Conservation (phyloP, 495 filamentous ascomycete species). For the Penicillium atrosanguineum region DNA sequence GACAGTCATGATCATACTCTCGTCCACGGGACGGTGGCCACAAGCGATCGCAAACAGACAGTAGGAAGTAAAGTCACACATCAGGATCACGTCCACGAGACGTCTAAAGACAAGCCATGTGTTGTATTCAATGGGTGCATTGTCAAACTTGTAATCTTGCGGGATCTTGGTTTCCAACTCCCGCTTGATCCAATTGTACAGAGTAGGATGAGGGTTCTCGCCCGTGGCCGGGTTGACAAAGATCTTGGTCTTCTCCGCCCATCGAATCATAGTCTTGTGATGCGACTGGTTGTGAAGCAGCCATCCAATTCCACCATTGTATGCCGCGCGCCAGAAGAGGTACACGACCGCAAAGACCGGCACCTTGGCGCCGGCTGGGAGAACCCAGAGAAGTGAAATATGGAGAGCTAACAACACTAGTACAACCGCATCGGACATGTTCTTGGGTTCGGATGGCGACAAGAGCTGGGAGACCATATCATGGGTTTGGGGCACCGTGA, state of each 20-base stretch:
- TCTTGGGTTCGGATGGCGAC: conserved; percentile 94
- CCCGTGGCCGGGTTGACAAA: conserved; percentile 81
- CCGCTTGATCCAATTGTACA: conserved; percentile 78
- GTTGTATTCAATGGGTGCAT: conserved; percentile 95
- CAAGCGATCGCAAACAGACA: conserved; percentile 93
- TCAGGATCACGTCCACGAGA: conserved; percentile 91
- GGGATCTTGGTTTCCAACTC: conserved; percentile 95
- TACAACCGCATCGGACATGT: conserved; percentile 78
- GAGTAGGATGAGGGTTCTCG: conserved; percentile 72
- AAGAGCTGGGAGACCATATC: conserved; percentile 98
- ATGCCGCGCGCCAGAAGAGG: conserved; percentile 86
- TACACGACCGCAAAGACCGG: conserved; percentile 79
- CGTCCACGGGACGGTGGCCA: conserved; percentile 66
- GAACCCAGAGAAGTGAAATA: conserved; percentile 65
- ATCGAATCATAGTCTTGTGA: conserved; percentile 77
- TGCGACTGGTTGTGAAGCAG: conserved; percentile 88
- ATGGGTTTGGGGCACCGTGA: conserved; percentile 92
- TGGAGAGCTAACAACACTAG: conserved; percentile 76
- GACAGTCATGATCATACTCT: conserved; percentile 64
- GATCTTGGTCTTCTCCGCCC: conserved; percentile 80
- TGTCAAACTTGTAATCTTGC: conserved; percentile 88
- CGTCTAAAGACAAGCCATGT: conserved; percentile 96
- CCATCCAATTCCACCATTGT: conserved; percentile 92
- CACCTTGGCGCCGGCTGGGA: conserved; percentile 64
- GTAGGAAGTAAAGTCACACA: conserved; percentile 98